Base-by-base conservation (phyloP, 805 yeast genomes). In the Cyberlindnera mississippiensis region DNA sequence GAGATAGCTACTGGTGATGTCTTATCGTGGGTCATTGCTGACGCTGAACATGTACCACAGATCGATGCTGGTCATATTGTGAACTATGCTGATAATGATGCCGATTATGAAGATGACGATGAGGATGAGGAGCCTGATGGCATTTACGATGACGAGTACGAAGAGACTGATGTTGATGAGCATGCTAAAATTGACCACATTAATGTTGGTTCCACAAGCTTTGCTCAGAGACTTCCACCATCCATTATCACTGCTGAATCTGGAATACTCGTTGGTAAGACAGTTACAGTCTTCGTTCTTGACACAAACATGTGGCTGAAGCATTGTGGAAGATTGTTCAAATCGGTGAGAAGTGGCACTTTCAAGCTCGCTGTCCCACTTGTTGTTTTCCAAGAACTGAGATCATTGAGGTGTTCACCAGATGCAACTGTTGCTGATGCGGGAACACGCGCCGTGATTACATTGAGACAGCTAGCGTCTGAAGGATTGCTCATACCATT, bases 221-320 rank as follows among this genome's bases (percentile, higher is more conserved):
- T 32, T 37, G 4, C 18, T 20, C 28, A 38, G 28, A 17, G 14
- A 17, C 28, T 27, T 2, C 40, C 42, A 10, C 35, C 42, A 17
- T 6, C 35, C 35, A 17, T 44, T 42, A 26, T 42, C 40, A 32
- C 48, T 22, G 42, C 45, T 12, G 52, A 48, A 12, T 38, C 49
- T 17, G 52, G 52, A 6, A 35, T 45, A n/a, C 35, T 38, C 24
- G 42, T 48, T 16, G 46, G 47, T 10, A 42, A 41, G 18, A 15
- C 35, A 1, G 31, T 37, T 15, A 48, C 52, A 1, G 45, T 15
- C 26, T 48, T 48, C 41, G 75, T 86, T 1, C 66, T 85, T 42
- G 95, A 85, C 61, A 84, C 93, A 2, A 84, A 85, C 49, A 77
- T 83, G 43, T 85, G 91, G 90, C 64, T 85, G 49, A 82, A 84